Base-by-base conservation (phyloP, 805 yeast genomes). In the Starmerella apicola region DNA sequence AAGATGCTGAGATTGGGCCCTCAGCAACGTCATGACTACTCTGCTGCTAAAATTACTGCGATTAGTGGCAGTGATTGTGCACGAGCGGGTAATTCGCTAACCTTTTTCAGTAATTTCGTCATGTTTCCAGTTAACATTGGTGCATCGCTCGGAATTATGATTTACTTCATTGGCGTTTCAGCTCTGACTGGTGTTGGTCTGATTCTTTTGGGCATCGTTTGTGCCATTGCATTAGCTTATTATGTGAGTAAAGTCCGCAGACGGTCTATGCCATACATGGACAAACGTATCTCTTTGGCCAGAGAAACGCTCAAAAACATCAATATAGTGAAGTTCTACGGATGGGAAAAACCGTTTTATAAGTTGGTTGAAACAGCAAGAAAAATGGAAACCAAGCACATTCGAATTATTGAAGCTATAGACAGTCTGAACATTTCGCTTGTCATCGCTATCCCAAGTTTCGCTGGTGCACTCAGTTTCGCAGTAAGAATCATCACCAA, bases 271-370 rank as follows among this genome's bases (percentile, higher is more conserved):
- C 60, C 59, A 2, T 71, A 62, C 51, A 84, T 94, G 4, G 96
- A 85, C 58, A 59, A 63, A 18, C 74, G 96, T 53, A 81, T 85
- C 16, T 67, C 75, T 35, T 66, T 73, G 39, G 74, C 83, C 58
- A 78, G 81, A 49, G 96, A 85, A 57, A 71, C 83, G 24, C 63
- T 86, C 48, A 74, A 71, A 52, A 74, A 79, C 49, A 71, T 86
- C 66, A 81, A 79, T 54, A 70, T 78, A 58, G 81, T 85, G 58
- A 85, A 86, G 62, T 80, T 71, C 56, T 85, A 85, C 57, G 81
- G 93, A 1, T 85, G 95, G 95, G 95, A 86, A 61, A 66, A 66
- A 26, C 83, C 95, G 0, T 86, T 82, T 55, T 64, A 65, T 36
- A 56, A 65, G 9, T 63, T 67, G 36, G 68, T 86, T 28, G 15